Conservation (phyloP, 768 basidiomycete genomes). For the Termitomyces bulborhizus region DNA sequence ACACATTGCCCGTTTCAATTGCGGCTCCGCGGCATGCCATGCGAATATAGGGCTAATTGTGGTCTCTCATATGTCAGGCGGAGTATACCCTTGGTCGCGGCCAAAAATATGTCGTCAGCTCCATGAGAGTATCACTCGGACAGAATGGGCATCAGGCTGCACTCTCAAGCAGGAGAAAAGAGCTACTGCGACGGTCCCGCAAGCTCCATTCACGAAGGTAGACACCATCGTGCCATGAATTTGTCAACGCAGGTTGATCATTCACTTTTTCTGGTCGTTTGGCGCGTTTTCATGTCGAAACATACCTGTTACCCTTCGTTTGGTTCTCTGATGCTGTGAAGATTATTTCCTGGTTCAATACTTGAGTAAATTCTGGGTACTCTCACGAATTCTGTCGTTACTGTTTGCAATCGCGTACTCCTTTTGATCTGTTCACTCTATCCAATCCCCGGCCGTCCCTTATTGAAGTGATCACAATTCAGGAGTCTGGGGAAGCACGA, state of each 20-base stretch:
- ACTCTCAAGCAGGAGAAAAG: not conserved
- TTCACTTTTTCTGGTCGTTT: not conserved
- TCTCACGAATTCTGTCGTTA: constrained; percentile 7
- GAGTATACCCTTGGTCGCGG: not conserved
- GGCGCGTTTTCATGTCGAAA: not conserved
- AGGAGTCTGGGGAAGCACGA: not conserved
- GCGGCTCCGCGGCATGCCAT: not conserved
- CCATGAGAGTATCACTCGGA: not conserved
- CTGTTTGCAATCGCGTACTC: not conserved
- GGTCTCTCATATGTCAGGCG: not conserved
- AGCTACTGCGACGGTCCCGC: not conserved
- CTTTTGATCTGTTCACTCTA: not conserved
- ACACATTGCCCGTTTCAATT: not conserved
- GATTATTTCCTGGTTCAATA: not conserved
- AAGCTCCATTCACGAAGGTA: not conserved
- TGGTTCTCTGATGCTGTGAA: not conserved
- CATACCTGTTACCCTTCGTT: not conserved
- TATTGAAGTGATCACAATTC: constrained; percentile 4
- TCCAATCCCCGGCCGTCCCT: constrained; percentile 8
- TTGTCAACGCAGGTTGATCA: not conserved
- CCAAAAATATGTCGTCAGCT: not conserved
- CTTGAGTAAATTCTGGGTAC: not conserved
- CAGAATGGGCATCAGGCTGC: too few relatives aligned
- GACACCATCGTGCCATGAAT: not conserved
- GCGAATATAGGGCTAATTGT: not conserved